Conservation (phyloP, 108 stramenopile genomes). For the Schizochytrium sp. region DNA sequence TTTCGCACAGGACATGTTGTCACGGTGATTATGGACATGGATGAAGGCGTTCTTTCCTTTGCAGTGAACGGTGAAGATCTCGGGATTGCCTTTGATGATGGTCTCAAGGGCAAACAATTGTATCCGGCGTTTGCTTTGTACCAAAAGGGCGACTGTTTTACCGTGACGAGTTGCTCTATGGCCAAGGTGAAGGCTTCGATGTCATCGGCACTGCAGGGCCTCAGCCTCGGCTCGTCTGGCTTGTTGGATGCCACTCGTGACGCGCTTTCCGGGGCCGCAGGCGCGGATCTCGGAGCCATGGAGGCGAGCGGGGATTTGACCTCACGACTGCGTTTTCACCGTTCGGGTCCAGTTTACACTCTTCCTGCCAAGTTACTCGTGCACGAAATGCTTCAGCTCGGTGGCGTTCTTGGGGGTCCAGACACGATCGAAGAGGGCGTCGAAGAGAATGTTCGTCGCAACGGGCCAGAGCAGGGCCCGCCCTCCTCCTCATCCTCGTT, state of each 20-base stretch:
- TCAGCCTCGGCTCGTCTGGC: too few relatives aligned
- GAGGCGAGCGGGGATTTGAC: neutral
- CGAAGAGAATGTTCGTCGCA: too few relatives aligned
- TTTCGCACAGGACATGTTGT: constrained; percentile 37
- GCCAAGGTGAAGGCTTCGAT: neutral
- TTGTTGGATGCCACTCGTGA: too few relatives aligned
- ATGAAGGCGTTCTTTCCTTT: constrained; percentile 33
- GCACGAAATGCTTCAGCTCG: neutral
- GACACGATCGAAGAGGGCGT: too few relatives aligned
- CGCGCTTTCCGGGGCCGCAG: neutral
- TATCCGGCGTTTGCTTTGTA: constrained; percentile 50
- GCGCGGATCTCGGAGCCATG: neutral
- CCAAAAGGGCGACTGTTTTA: constrained; percentile 35
- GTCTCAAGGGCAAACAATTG: constrained; percentile 30
- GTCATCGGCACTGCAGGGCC: too few relatives aligned
- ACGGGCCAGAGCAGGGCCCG: too few relatives aligned
- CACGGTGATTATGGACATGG: constrained; percentile 34
- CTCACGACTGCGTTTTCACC: neutral
- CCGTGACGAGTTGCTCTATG: neutral
- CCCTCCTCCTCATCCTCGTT: too few relatives aligned
- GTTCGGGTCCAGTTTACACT: neutral
- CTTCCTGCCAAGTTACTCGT: neutral
- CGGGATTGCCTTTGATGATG: constrained; percentile 42
- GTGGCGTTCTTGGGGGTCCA: neutral
- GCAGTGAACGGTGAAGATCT: constrained; percentile 36